phyloP scores from a whole-genome alignment of 2,329 filamentous ascomycete species.

The Diplocarpon rosae region DNA sequence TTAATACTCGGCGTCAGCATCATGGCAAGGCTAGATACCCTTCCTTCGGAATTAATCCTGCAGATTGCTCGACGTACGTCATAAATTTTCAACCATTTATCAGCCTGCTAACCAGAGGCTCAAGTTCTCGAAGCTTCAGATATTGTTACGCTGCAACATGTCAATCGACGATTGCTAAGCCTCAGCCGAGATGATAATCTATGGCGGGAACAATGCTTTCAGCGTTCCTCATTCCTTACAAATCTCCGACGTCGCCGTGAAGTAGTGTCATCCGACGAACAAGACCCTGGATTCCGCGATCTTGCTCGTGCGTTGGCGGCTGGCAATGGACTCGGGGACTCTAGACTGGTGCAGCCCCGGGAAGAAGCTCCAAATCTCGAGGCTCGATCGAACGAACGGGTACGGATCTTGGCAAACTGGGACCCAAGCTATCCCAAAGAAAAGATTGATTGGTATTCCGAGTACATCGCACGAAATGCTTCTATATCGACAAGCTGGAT shows the following conservation, averaged over 20 bases:
- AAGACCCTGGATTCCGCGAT: conserved; percentile 31
- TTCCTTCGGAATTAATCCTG: conserved; percentile 25
- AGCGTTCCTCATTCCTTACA: conserved; percentile 54
- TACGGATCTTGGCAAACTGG: conserved; percentile 65
- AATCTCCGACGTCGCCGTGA: conserved; percentile 44
- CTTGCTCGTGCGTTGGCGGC: conserved; percentile 21
- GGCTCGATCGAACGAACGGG: conserved; percentile 29
- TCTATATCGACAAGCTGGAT: conserved; percentile 70
- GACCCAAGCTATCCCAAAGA: conserved; percentile 67
- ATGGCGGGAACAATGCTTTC: conserved; percentile 69
- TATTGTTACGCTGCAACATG: conserved; percentile 56
- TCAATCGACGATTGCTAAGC: conserved; percentile 53
- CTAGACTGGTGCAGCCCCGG: conserved; percentile 16
- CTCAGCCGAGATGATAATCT: conserved; percentile 64
- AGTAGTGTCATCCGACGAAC: conserved; percentile 29
- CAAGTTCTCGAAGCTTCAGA: conserved; percentile 52
- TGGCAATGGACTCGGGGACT: conserved; percentile 23
- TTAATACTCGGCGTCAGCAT: not conserved
- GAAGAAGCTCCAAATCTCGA: conserved; percentile 19
- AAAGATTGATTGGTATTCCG: conserved; percentile 71
- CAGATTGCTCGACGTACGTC: conserved; percentile 22
- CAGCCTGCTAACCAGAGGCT: not conserved
- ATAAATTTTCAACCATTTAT: not conserved
- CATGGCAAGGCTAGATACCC: conserved; percentile 17
- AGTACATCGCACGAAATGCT: conserved; percentile 75